These are phyloP conservation scores for Boletus reticulatus DNA, from an alignment of 768 basidiomycete genomes.

Conservation along the genomic window DNA sequence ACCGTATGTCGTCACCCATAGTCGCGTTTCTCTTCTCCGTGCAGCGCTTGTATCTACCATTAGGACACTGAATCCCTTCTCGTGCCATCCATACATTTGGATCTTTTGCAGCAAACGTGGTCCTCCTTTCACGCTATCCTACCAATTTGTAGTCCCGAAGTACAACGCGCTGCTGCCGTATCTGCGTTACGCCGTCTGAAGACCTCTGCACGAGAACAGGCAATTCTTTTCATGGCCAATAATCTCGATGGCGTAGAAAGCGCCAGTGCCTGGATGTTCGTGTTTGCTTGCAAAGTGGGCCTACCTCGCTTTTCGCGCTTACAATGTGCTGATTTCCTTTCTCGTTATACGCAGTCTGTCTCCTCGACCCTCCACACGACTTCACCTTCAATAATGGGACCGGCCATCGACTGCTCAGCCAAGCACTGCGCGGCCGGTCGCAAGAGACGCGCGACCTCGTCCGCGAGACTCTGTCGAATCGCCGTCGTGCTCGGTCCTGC, in stretches of 20 bases:
- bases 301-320: constrained; percentile 1
- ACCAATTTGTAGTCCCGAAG: constrained; percentile 62
- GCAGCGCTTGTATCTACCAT: too few relatives aligned
- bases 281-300: constrained; percentile 75
- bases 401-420: constrained; percentile 63
- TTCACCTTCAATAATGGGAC: constrained; percentile 58
- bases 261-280: constrained; percentile 69
- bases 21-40: too few relatives aligned
- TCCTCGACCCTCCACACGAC: constrained; percentile 80
- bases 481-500: constrained; percentile 66
- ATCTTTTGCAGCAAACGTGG: constrained; percentile 64
- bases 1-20: too few relatives aligned
- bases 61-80: too few relatives aligned
- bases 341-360: constrained; percentile 51
- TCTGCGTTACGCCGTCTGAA: constrained; percentile 72
- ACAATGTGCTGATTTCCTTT: constrained; percentile 1
- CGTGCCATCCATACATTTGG: constrained; percentile 54
- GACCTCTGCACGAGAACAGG: constrained; percentile 50
- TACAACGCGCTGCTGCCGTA: constrained; percentile 74
- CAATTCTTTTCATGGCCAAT: constrained; percentile 53
- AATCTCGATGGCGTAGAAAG: constrained; percentile 54
- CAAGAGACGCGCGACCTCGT: constrained; percentile 90
- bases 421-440: constrained; percentile 89
- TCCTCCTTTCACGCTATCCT: constrained; percentile 45
- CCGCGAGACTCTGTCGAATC: constrained; percentile 81